Percentiles rank a stretch among this genome's conserved stretches.
phyloP scores from a whole-genome alignment of 352 stramenopile species.

The Aphanomyces astaci region DNA sequence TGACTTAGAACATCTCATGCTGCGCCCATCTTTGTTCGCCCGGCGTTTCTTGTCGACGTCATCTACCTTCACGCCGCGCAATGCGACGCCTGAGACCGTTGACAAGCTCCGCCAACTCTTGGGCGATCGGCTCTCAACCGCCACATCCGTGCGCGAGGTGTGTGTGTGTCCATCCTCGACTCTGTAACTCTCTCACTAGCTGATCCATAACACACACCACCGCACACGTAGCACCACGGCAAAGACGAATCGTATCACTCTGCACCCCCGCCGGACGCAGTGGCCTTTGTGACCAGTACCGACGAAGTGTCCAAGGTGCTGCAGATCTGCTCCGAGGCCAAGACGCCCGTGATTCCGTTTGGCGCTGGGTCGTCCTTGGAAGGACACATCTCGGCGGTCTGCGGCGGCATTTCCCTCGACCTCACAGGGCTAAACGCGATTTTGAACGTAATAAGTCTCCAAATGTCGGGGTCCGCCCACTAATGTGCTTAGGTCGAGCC shows the following conservation, averaged over 20 bases:
- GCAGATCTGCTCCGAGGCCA: slow-evolving; percentile 72
- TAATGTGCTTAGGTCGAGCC: slow-evolving; percentile 36
- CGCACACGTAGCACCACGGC: slow-evolving; percentile 74
- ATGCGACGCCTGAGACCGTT: slow-evolving; percentile 33
- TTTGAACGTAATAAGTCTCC: slow-evolving; percentile 29
- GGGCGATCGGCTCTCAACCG: slow-evolving; percentile 63
- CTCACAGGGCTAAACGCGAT: slow-evolving; percentile 79
- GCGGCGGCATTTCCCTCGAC: slow-evolving; percentile 89
- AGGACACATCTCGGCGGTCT: slow-evolving; percentile 89
- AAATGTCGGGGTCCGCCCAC: neutral
- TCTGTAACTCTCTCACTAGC: no score
- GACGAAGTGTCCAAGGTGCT: slow-evolving; percentile 87
- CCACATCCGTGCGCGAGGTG: slow-evolving; percentile 43
- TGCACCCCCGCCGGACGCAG: slow-evolving; percentile 67
- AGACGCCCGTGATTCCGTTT: slow-evolving; percentile 93
- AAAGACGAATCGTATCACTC: slow-evolving; percentile 89
- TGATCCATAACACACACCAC: no score
- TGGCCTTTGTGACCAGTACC: slow-evolving; percentile 79
- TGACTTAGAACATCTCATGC: no score
- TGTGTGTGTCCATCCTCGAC: no score
- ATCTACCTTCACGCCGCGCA: neutral
- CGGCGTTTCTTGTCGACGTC: neutral
- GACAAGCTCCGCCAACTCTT: slow-evolving; percentile 47
- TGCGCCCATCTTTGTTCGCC: neutral
- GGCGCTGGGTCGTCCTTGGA: slow-evolving; percentile 90